Conservation (phyloP, 768 basidiomycete species). For the Suillus alpinus region DNA sequence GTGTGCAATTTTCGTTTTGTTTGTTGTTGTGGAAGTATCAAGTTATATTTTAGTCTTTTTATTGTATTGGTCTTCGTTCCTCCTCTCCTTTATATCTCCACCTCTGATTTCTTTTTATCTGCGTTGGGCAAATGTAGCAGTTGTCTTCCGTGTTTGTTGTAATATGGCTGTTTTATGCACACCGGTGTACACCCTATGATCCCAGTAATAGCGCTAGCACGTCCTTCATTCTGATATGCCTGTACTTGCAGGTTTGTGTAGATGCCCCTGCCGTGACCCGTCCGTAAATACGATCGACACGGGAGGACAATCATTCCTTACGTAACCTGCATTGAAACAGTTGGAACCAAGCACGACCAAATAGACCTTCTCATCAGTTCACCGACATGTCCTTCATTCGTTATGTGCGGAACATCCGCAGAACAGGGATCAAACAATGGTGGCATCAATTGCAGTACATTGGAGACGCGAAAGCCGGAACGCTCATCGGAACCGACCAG, state of each 20-base stretch:
- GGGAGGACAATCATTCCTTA: not conserved
- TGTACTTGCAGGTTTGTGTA: no score
- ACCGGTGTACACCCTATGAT: not conserved
- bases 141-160: constrained; percentile 1
- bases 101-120: not conserved
- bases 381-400: constrained; percentile 65
- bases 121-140: not conserved
- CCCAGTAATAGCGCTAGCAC: no score
- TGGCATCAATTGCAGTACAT: constrained; percentile 92
- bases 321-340: not conserved
- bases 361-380: constrained; percentile 10
- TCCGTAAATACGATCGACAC: no score
- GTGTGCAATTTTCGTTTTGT: not conserved
- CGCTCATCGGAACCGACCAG: constrained; percentile 77
- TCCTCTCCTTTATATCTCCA: not conserved
- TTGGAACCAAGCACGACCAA: constrained; percentile 23
- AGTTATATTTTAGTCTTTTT: constrained; percentile 29
- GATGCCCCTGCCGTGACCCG: no score
- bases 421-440: constrained; percentile 82
- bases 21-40: constrained; percentile 10
- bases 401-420: constrained; percentile 72
- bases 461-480: constrained; percentile 88
- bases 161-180: not conserved
- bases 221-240: no score
- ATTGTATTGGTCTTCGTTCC: constrained; percentile 26